phyloP scores from a whole-genome alignment of 805 yeast genomes.

The Candida koratica region DNA sequence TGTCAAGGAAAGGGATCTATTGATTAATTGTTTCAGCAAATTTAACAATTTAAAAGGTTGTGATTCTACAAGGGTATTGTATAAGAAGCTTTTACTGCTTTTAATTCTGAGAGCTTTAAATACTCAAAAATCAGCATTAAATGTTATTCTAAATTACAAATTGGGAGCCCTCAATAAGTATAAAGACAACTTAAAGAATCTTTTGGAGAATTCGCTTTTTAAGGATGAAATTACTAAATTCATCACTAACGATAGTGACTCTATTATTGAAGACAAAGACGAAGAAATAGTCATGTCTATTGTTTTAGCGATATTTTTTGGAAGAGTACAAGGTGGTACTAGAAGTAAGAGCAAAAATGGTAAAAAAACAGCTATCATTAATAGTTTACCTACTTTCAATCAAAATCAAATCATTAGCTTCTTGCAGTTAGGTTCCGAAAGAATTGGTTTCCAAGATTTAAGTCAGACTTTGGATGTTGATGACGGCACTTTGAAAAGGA shows the following conservation, averaged over 20 bases:
- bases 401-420: constrained; percentile 54
- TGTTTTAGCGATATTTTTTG: constrained; percentile 74
- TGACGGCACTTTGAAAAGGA: constrained; percentile 41
- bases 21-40: constrained; percentile 59
- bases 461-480: constrained; percentile 21
- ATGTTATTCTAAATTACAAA: constrained; percentile 63
- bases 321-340: constrained; percentile 71
- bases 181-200: constrained; percentile 63
- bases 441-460: constrained; percentile 40
- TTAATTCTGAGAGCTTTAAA: constrained; percentile 58
- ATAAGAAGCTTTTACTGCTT: constrained; percentile 48
- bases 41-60: constrained; percentile 63
- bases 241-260: constrained; percentile 45
- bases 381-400: constrained; percentile 55
- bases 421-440: constrained; percentile 56
- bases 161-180: constrained; percentile 59
- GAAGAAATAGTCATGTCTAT: constrained; percentile 60
- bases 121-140: constrained; percentile 70
- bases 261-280: constrained; percentile 61
- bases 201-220: constrained; percentile 78
- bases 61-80: constrained; percentile 50
- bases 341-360: constrained; percentile 69
- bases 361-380: constrained; percentile 65
- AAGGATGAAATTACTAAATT: constrained; percentile 78
- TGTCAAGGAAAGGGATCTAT: constrained; percentile 49